A percentile compares a stretch with the other conserved stretches of the same genome.
Conservation (phyloP, 768 basidiomycete species). For the Tricholoma saponaceum region DNA sequence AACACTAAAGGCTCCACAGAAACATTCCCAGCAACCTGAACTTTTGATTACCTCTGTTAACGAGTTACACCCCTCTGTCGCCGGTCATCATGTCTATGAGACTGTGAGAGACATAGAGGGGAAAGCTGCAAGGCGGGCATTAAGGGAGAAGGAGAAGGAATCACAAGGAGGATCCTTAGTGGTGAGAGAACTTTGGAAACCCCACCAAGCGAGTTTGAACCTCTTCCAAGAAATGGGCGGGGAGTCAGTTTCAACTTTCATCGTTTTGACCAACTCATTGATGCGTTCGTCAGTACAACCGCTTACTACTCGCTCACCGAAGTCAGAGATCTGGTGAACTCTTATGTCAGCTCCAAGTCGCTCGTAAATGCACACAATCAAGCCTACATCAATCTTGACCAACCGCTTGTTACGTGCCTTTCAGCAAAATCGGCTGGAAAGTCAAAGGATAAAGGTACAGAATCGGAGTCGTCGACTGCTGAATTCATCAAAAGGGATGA, state of each 20-base stretch:
- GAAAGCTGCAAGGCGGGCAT: conserved; percentile 57
- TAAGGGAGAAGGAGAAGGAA: conserved; percentile 45
- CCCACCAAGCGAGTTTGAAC: conserved; percentile 47
- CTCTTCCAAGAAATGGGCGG: conserved; percentile 64
- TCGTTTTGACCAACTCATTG: not conserved
- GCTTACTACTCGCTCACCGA: conserved; percentile 53
- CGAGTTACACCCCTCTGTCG: conserved; percentile 51
- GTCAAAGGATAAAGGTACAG: conserved; percentile 25
- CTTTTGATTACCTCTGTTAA: conserved; percentile 53
- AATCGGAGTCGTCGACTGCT: conserved; percentile 8
- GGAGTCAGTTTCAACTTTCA: conserved; percentile 41
- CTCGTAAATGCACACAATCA: conserved; percentile 66
- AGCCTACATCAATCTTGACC: conserved; percentile 68
- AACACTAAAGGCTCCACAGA: conserved; percentile 61
- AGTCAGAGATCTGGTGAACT: conserved; percentile 52
- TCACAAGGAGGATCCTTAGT: conserved; percentile 44
- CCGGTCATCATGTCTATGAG: conserved; percentile 43
- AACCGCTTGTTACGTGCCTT: conserved; percentile 32
- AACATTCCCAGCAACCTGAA: conserved; percentile 46
- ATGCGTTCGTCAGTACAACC: conserved; percentile 35
- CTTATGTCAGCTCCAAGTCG: conserved; percentile 56
- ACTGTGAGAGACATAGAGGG: conserved; percentile 67
- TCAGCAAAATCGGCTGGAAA: conserved; percentile 31
- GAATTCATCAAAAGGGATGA: conserved; percentile 72
- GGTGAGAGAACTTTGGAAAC: conserved; percentile 75